Evolutionary conservation across 148 eudicot species (phyloP).

Genomic region (Bassia scoparia): DNA sequence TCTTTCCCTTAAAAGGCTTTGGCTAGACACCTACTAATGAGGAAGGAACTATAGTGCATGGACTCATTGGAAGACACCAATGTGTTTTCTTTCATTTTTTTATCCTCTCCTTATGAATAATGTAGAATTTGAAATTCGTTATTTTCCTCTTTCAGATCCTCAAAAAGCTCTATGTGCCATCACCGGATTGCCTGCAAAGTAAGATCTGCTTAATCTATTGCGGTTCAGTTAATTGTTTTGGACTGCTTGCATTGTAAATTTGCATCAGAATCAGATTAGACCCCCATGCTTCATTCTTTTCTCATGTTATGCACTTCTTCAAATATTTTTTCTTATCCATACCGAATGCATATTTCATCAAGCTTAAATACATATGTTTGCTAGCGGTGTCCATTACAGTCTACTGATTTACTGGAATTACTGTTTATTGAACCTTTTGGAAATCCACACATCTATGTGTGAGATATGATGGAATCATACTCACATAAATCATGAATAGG

Average conservation of each 20-base stretch:
- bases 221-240: neutral
- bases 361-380: neutral
- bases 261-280: neutral
- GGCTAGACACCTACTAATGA: neutral
- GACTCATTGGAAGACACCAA: neutral
- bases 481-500: neutral
- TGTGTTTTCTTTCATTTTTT: neutral
- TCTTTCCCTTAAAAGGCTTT: neutral
- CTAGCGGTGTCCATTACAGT: neutral
- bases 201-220: constrained; percentile 23
- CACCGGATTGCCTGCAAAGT: constrained; percentile 90
- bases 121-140: constrained; percentile 15
- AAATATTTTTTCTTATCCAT: neutral
- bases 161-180: constrained; percentile 64
- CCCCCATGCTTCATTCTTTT: neutral
- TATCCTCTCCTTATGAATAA: constrained; percentile 4
- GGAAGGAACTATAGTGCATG: neutral
- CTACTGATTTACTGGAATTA: neutral
- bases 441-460: neutral
- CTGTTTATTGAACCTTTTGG: neutral
- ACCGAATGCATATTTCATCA: neutral
- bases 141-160: constrained; percentile 54
- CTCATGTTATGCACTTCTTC: neutral
- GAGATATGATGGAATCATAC: neutral
- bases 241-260: neutral